These are phyloP conservation scores for Blastobotrys chiropterorum DNA, from an alignment of 805 yeast genomes.

Conservation along the genomic window DNA sequence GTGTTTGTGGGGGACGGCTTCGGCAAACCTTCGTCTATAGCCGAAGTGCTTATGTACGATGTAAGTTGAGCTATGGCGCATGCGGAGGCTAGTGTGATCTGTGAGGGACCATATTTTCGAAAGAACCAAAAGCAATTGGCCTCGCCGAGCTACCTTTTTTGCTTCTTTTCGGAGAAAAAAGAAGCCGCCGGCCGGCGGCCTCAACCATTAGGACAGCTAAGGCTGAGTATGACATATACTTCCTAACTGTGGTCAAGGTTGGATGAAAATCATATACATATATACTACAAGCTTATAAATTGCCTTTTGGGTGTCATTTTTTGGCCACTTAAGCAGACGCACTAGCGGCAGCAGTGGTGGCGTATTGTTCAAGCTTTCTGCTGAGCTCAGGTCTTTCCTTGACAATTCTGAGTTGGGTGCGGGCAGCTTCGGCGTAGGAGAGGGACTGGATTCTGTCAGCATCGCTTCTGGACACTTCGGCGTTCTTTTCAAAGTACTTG, in stretches of 20 bases:
- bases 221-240: background rate
- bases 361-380: constrained; percentile 24
- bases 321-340: background rate
- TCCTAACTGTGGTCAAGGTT: background rate
- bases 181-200: no score
- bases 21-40: no score
- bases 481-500: constrained; percentile 72
- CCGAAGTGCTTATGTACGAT: no score
- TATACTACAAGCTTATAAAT: background rate
- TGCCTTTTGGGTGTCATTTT: background rate
- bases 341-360: constrained; percentile 8
- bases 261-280: background rate
- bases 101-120: no score
- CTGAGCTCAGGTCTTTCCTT: constrained; percentile 31
- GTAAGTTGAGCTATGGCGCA: no score
- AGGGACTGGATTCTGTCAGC: constrained; percentile 89
- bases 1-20: no score
- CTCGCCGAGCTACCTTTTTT: no score
- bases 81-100: no score
- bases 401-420: constrained; percentile 69
- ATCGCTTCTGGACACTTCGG: constrained; percentile 71
- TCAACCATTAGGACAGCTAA: no score
- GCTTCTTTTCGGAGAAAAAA: no score
- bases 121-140: no score
- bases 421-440: constrained; percentile 87